phyloP scores from a whole-genome alignment of 805 yeast genomes.

The Debaryomyces castellii region DNA sequence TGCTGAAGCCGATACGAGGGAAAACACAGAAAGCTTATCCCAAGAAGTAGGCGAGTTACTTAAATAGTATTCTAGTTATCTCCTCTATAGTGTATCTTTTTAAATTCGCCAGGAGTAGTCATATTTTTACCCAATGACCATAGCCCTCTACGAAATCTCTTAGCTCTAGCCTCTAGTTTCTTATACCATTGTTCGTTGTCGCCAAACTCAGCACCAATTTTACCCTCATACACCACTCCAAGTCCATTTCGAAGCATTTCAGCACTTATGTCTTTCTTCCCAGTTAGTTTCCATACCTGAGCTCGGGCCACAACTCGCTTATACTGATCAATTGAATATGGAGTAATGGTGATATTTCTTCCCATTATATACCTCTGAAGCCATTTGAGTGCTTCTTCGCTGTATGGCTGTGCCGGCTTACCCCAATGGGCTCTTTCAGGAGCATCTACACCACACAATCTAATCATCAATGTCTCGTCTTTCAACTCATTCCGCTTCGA shows the following conservation, averaged over 20 bases:
- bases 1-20: slow-evolving; percentile 70
- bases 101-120: slow-evolving; percentile 78
- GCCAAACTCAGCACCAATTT: slow-evolving; percentile 80
- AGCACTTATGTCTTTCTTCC: slow-evolving; percentile 76
- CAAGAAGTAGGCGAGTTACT: slow-evolving; percentile 28
- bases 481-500: slow-evolving; percentile 44
- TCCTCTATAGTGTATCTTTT: slow-evolving; percentile 39
- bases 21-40: slow-evolving; percentile 29
- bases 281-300: slow-evolving; percentile 54
- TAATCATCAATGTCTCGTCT: slow-evolving; percentile 71
- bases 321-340: slow-evolving; percentile 84
- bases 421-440: slow-evolving; percentile 97
- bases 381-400: slow-evolving; percentile 85
- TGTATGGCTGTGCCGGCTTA: slow-evolving; percentile 82
- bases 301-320: slow-evolving; percentile 84
- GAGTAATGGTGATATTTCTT: slow-evolving; percentile 68
- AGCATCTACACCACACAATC: slow-evolving; percentile 94
- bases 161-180: slow-evolving; percentile 60
- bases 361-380: slow-evolving; percentile 65
- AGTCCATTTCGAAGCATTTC: slow-evolving; percentile 85
- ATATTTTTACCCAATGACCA: slow-evolving; percentile 59
- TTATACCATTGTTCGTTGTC: slow-evolving; percentile 64
- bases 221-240: slow-evolving; percentile 87
- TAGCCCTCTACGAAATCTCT: slow-evolving; percentile 56
- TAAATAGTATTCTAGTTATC: slow-evolving; percentile 7